phyloP scores from a whole-genome alignment of 768 basidiomycete species.

The Termitomyces sp. region DNA sequence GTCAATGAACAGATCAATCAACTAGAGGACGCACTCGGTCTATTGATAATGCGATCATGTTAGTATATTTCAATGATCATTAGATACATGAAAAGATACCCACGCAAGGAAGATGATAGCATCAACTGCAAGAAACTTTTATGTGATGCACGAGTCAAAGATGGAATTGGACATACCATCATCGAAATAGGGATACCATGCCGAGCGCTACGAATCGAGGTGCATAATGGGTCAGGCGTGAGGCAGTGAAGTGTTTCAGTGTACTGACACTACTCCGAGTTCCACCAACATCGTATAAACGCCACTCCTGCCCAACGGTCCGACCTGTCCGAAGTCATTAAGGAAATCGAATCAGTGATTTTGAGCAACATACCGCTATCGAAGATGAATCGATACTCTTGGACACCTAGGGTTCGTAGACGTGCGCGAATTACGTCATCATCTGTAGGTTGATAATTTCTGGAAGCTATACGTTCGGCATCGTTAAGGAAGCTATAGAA shows the following conservation, averaged over 20 bases:
- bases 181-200: slow-evolving; percentile 81
- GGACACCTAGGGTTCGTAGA: slow-evolving; percentile 71
- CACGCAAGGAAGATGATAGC: slow-evolving; percentile 81
- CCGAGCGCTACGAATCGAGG: slow-evolving; percentile 43
- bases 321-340: slow-evolving; percentile 31
- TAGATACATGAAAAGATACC: slow-evolving; percentile 17
- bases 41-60: slow-evolving; percentile 12
- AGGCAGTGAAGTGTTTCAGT: slow-evolving; percentile 8
- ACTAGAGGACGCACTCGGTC: slow-evolving; percentile 32
- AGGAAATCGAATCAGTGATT: neutral
- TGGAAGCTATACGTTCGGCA: slow-evolving; percentile 55
- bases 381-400: slow-evolving; percentile 65
- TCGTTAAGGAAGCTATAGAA: slow-evolving; percentile 61
- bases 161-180: slow-evolving; percentile 37
- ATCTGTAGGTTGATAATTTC: slow-evolving; percentile 65
- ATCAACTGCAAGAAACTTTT: slow-evolving; percentile 58
- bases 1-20: slow-evolving; percentile 5
- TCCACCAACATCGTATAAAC: slow-evolving; percentile 79
- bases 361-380: slow-evolving; percentile 44
- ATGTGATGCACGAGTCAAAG: neutral
- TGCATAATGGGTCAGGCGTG: slow-evolving; percentile 2
- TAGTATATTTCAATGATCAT: slow-evolving; percentile 1
- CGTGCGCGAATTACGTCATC: slow-evolving; percentile 78
- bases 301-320: slow-evolving; percentile 67
- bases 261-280: slow-evolving; percentile 58